Percentiles rank a stretch among this genome's conserved stretches.
Evolutionary conservation across 2,329 filamentous ascomycete genomes (phyloP).

Genomic region (Penicillium glabrum): DNA sequence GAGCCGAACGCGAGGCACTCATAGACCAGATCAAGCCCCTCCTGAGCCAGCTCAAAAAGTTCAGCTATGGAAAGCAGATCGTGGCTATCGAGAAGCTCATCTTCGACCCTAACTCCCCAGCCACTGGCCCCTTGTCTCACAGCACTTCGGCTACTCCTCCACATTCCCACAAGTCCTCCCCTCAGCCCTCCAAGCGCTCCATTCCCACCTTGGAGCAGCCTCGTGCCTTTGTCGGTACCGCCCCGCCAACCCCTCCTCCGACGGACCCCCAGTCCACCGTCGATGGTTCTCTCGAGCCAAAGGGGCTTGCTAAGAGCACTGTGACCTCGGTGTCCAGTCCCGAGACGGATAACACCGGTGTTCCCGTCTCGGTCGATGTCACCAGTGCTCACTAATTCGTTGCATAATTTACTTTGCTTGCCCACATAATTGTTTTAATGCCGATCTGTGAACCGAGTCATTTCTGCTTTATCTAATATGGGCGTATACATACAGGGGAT

Average conservation of each 20-base stretch:
- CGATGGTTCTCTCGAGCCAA: conserved; percentile 43
- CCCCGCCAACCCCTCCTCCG: conserved; percentile 66
- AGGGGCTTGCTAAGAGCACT: conserved; percentile 35
- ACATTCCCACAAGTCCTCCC: conserved; percentile 41
- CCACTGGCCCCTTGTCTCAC: conserved; percentile 26
- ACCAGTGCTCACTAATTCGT: conserved; percentile 27
- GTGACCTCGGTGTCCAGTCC: conserved; percentile 34
- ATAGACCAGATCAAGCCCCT: conserved; percentile 64
- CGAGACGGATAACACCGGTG: conserved; percentile 27
- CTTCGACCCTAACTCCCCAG: conserved; percentile 30
- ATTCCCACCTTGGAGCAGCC: conserved; percentile 38
- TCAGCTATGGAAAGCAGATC: conserved; percentile 66
- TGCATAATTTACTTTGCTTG: conserved; percentile 25
- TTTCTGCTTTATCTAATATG: conserved; percentile 33
- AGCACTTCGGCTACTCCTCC: conserved; percentile 39
- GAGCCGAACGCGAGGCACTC: conserved; percentile 59
- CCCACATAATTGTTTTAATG: conserved; percentile 26
- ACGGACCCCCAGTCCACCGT: conserved; percentile 66
- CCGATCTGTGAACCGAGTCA: conserved; percentile 15
- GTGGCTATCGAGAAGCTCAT: conserved; percentile 62
- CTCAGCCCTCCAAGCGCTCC: conserved; percentile 34
- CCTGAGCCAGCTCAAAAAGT: conserved; percentile 63
- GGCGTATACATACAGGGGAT: conserved; percentile 40
- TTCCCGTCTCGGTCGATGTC: conserved; percentile 28
- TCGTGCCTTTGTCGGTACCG: conserved; percentile 52